Evolutionary conservation across 345 rosid species (phyloP).

Genomic region (Nasturtium officinale): DNA sequence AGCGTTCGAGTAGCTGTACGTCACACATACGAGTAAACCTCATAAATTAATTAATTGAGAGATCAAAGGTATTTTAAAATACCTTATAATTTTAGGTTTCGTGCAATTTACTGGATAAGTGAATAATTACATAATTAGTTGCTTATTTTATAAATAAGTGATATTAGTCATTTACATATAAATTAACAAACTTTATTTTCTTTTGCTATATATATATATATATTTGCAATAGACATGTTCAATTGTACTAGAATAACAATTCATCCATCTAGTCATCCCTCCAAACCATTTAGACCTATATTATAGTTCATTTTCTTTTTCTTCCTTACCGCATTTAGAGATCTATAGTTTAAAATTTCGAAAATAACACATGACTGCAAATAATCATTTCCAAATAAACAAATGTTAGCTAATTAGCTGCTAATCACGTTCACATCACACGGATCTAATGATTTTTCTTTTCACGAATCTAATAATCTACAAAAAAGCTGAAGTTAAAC

Average conservation of each 20-base stretch:
- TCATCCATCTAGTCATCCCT: neutral
- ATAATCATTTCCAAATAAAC: neutral
- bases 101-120: neutral
- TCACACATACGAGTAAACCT: neutral
- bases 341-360: neutral
- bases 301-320: neutral
- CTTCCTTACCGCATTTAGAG: slow-evolving; percentile 1
- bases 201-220: too few relatives aligned
- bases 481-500: slow-evolving; percentile 9
- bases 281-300: slow-evolving; percentile 2
- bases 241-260: neutral
- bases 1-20: neutral
- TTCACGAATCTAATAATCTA: slow-evolving; percentile 20
- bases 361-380: slow-evolving; percentile 8
- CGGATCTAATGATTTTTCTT: slow-evolving; percentile 25
- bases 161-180: too few relatives aligned
- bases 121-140: neutral
- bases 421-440: slow-evolving; percentile 41
- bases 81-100: neutral
- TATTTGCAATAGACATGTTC: neutral
- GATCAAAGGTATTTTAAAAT: slow-evolving; percentile 1
- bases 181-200: neutral
- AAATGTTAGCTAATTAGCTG: slow-evolving; percentile 23
- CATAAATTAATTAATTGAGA: neutral
- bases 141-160: neutral